Base-by-base conservation (phyloP, 306 rosid genomes). In the Fragaria vesca region DNA sequence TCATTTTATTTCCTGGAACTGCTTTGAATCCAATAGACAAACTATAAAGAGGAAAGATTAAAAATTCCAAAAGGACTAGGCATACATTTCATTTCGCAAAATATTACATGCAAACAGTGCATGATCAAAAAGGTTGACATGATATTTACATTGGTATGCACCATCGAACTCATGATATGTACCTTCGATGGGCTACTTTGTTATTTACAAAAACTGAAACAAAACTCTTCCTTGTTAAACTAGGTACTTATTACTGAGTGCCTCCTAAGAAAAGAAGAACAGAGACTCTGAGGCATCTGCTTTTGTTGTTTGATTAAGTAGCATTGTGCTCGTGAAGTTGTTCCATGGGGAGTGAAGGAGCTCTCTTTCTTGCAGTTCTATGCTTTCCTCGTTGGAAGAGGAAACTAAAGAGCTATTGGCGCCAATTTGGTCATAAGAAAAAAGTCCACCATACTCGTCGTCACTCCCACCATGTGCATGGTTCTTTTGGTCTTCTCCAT, bases 381-480 rank as follows among this genome's bases (percentile, higher is more conserved):
- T 73, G 83, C 60, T 78, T 52, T 88, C 85, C 72, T 51, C 72
- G 62, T 73, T 71, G 73, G 88, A 76, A 73, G 84, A 81, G 77
- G 88, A 85, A 78, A 71, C 85, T 47, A 81, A 90, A 2, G 88
- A 88, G 74, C 82, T 83, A 61, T 81, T 78, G 62, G 84, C 90
- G 24, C 74, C 65, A 72, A 68, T 71, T 81, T 82, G 87, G 40
- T 88, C 87, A 21, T 69, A 80, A 21, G 32, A 21, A 72, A 87
- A 88, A 57, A 89, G 73, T 15, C 85, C 94, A 51, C 78, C 85
- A 26, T 75, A 86, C 71, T 93, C 90, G 5, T 81, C 89, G 1
- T 80, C 86, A 36, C 84, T 77, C 12, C 78, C 81, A 4, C 55
- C 72, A 80, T 69, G 81, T 18, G 77, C 77, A 69, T 71, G 85